These are phyloP conservation scores for Magnusiomyces magnusii DNA, from an alignment of 1,139 yeast genomes.

Conservation along the genomic window DNA sequence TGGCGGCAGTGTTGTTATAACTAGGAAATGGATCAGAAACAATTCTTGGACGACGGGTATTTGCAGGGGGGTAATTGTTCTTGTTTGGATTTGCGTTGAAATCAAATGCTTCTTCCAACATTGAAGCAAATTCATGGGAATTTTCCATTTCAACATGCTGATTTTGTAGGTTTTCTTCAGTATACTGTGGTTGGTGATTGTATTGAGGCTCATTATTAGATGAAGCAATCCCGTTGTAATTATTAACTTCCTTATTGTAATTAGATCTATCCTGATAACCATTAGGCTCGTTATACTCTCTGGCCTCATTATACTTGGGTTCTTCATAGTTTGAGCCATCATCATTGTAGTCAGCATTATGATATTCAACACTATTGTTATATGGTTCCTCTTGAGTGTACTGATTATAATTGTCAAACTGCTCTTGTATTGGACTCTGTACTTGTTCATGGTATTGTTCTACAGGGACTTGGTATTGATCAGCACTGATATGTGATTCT, in stretches of 20 bases:
- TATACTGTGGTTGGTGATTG: not conserved
- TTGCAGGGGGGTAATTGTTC: not conserved
- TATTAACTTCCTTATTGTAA: not conserved
- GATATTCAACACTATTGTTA: not conserved
- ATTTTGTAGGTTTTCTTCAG: not conserved
- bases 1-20: not conserved
- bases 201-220: not conserved
- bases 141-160: conserved; percentile 2
- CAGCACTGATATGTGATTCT: not conserved
- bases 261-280: not conserved
- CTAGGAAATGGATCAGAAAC: conserved; percentile 5
- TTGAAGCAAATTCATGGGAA: conserved; percentile 14
- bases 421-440: not conserved
- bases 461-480: not conserved
- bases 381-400: not conserved
- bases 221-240: not conserved
- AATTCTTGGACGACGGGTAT: not conserved
- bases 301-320: not conserved
- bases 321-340: not conserved
- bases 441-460: not conserved
- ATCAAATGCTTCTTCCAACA: conserved; percentile 16
- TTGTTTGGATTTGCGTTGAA: conserved; percentile 2
- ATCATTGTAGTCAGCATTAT: not conserved
- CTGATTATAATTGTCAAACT: not conserved
- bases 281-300: not conserved